These are phyloP conservation scores for Ceratocystis alfenasii DNA, from an alignment of 2,329 filamentous ascomycete species.

Conservation along the genomic window DNA sequence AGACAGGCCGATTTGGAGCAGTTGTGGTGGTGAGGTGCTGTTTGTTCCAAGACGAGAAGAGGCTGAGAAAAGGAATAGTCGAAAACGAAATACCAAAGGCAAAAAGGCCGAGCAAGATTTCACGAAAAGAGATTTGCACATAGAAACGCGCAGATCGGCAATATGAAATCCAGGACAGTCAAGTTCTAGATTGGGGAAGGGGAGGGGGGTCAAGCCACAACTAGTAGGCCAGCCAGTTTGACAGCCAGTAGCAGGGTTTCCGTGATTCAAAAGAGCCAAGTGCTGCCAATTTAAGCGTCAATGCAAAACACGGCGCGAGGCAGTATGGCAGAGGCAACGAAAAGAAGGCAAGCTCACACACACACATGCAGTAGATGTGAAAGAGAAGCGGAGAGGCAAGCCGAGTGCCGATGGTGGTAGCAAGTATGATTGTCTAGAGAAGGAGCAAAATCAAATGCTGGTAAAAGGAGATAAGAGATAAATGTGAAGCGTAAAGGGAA, in stretches of 20 bases:
- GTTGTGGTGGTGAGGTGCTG: too few species aligned
- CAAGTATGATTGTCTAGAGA: constrained; percentile 4
- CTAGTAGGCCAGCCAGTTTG: neutral
- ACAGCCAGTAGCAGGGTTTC: constrained; percentile 4
- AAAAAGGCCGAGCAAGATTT: neutral
- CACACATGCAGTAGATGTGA: neutral
- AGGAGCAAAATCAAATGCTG: neutral
- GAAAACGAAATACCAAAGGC: constrained; percentile 2
- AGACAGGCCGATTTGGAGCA: too few species aligned
- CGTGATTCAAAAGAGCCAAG: constrained; percentile 8
- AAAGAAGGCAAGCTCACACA: neutral
- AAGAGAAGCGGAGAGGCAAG: neutral
- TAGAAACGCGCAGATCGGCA: constrained; percentile 8
- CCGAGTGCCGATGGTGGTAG: neutral
- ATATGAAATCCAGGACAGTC: constrained; percentile 1
- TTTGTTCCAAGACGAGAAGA: neutral
- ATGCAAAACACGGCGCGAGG: constrained; percentile 4
- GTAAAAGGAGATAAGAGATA: neutral
- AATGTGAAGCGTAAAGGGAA: neutral
- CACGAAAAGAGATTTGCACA: neutral
- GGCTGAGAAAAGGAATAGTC: neutral
- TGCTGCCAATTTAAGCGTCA: constrained; percentile 5
- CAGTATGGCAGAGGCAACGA: neutral
- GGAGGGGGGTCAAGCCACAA: constrained; percentile 2
- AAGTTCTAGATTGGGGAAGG: neutral